Base-by-base conservation (phyloP, 2,329 filamentous ascomycete species). In the Cytospora piceae region DNA sequence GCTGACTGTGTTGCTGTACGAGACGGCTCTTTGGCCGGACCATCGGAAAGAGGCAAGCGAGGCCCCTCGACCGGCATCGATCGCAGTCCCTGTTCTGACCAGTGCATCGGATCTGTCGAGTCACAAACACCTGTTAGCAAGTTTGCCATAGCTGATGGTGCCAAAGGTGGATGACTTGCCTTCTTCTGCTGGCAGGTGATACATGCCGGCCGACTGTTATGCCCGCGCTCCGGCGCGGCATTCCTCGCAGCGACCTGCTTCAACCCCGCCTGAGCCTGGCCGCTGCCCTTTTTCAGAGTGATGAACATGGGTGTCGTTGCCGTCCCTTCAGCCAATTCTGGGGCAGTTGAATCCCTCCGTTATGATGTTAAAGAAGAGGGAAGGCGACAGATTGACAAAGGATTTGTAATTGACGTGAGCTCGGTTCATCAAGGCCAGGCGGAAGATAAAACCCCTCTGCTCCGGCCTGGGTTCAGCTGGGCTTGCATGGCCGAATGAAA, bases 11-110 rank as follows among this genome's bases (percentile, higher is more conserved):
- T n/a, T n/a, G n/a, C 37, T 17, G 37, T 5, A 12, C 5, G 2
- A 24, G 51, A 54, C 51, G 24, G 9, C 32, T 57, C 14, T 12
- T 22, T 20, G 46, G 39, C 6, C 39, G n/a, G 58, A 29, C 42
- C 39, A 42, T 27, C 11, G 42, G 24, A 12, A 42, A 31, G 27
- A 49, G 20, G 22, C 58, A 60, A 20, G 58, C 37, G 58, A 60
- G 46, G 14, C 37, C 58, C 42, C 58, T 49, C n/a, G 58, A n/a
- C 24, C 37, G 46, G 46, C 58, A 60, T 31, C 58, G n/a, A 31
- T 60, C 58, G 20, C 58, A 60, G 27, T 60, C 58, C 1, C 37
- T 6, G n/a, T 49, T 60, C 15, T 42, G 58, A 20, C 58, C 58
- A 5, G 58, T 60, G 15, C 58, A 60, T 20, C 58, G 58, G 14